phyloP scores from a whole-genome alignment of 495 filamentous ascomycete genomes.

The Xanthoparmelia taractica region DNA sequence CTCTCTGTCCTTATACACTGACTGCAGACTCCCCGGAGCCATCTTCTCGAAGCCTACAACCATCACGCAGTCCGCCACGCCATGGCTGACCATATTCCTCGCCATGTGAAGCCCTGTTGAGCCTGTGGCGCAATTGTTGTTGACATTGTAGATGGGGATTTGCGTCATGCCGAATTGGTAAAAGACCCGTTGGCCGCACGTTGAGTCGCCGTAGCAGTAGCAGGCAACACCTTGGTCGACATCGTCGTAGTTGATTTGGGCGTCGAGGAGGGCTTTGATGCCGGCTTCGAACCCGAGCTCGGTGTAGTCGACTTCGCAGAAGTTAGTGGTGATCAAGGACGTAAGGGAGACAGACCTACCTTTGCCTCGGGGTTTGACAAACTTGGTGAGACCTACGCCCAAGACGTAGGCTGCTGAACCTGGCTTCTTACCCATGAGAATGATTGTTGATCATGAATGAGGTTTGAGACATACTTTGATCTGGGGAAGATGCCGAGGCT shows the following conservation, averaged over 20 bases:
- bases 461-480: neutral
- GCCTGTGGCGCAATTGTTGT: constrained; percentile 97
- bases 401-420: constrained; percentile 69
- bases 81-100: constrained; percentile 68
- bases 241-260: constrained; percentile 91
- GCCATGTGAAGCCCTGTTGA: constrained; percentile 82
- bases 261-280: constrained; percentile 91
- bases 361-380: constrained; percentile 94
- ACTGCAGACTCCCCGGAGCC: constrained; percentile 78
- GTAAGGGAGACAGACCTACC: constrained; percentile 28
- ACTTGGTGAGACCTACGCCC: constrained; percentile 97
- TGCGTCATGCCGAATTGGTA: constrained; percentile 97
- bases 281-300: constrained; percentile 93
- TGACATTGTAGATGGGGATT: constrained; percentile 94
- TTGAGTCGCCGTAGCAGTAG: constrained; percentile 94
- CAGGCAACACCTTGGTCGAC: constrained; percentile 95
- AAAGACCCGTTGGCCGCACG: constrained; percentile 93
- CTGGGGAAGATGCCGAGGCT: constrained; percentile 3
- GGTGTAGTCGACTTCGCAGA: constrained; percentile 55
- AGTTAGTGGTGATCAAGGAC: constrained; percentile 27
- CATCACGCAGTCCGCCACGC: constrained; percentile 75
- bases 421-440: constrained; percentile 43
- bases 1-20: constrained; percentile 69
- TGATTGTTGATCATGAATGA: neutral
- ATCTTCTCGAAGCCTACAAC: constrained; percentile 98